These are phyloP conservation scores for Xylariaceae sp. DNA, from an alignment of 2,329 filamentous ascomycete genomes.

Conservation along the genomic window DNA sequence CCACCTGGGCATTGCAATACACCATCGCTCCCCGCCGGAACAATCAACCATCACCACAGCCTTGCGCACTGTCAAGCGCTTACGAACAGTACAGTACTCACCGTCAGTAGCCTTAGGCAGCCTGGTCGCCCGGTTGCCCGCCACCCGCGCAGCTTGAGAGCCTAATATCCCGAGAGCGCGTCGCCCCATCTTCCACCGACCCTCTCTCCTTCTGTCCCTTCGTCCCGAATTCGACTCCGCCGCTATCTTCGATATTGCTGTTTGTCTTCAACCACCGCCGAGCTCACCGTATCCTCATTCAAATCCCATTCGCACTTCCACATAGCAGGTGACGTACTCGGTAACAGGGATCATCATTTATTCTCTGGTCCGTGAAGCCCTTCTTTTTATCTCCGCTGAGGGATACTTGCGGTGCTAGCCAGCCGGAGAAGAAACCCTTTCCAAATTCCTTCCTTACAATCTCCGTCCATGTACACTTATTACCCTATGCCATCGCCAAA, in stretches of 20 bases:
- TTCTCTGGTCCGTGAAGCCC: neutral
- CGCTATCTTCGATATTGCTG: conserved; percentile 5
- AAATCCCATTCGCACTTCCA: neutral
- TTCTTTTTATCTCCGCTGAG: neutral
- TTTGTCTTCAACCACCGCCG: neutral
- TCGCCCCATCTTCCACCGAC: conserved; percentile 14
- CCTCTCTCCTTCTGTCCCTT: conserved; percentile 5
- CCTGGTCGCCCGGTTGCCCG: conserved; percentile 2
- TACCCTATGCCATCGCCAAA: conserved; percentile 39
- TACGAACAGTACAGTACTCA: conserved; percentile 12
- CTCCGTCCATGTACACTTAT: conserved; percentile 35
- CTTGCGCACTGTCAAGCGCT: conserved; percentile 21
- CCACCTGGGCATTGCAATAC: too few species aligned
- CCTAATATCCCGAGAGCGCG: too few species aligned
- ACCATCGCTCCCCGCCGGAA: too few species aligned
- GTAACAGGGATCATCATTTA: neutral
- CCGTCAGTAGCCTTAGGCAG: conserved; percentile 15
- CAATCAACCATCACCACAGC: too few species aligned
- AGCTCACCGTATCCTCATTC: neutral
- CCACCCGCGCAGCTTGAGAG: conserved; percentile 27
- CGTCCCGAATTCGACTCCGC: neutral
- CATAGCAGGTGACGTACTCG: neutral
- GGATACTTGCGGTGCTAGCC: conserved; percentile 5
- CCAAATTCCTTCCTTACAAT: neutral
- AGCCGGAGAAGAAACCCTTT: conserved; percentile 8